Percentiles rank a stretch among this genome's conserved stretches.
Conservation (phyloP, 768 basidiomycete genomes). For the Tricholoma hemisulphureum region DNA sequence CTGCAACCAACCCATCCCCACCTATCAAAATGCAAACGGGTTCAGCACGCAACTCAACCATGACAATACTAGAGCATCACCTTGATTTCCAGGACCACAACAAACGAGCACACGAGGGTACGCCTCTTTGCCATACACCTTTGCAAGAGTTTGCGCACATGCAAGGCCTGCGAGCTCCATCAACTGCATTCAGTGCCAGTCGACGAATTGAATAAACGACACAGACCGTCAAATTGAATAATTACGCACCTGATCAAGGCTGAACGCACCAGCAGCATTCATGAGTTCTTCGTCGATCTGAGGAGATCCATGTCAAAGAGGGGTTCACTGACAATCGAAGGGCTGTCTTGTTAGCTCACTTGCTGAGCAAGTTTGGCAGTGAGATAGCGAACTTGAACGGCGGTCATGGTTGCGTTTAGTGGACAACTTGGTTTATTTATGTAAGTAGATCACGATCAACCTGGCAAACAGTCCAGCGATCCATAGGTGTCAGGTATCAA, state of each 20-base stretch:
- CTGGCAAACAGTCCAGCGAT: no score
- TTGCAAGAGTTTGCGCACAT: conserved; percentile 84
- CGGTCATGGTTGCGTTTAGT: conserved; percentile 32
- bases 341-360: conserved; percentile 33
- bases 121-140: conserved; percentile 65
- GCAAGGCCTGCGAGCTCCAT: conserved; percentile 97
- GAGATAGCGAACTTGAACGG: conserved; percentile 66
- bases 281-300: conserved; percentile 96
- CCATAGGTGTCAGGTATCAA: no score
- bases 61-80: conserved; percentile 20
- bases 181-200: conserved; percentile 44
- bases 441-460: no score
- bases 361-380: conserved; percentile 76
- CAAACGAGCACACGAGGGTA: conserved; percentile 86
- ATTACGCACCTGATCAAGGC: conserved; percentile 76
- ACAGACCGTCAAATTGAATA: neutral
- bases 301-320: conserved; percentile 1
- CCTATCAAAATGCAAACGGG: conserved; percentile 33
- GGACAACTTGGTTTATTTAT: no score
- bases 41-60: neutral
- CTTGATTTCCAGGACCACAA: conserved; percentile 97
- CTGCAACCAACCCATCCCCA: conserved; percentile 95
- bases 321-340: neutral
- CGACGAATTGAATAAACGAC: neutral
- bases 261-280: conserved; percentile 85